Conservation (phyloP, 2,329 filamentous ascomycete species). For the Beauveria sp. region DNA sequence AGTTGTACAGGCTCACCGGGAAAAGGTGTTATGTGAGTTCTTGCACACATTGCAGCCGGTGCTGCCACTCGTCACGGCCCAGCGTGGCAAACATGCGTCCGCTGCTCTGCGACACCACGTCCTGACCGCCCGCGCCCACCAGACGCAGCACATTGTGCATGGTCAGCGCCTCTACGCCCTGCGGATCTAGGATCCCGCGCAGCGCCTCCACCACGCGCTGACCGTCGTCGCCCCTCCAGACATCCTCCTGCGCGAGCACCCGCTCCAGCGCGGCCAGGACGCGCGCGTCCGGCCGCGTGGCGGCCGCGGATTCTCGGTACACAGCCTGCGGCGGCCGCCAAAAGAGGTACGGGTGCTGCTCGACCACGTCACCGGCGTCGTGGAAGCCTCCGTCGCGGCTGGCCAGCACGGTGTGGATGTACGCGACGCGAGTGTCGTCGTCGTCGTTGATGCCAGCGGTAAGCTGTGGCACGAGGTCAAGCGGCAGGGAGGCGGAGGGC, state of each 20-base stretch:
- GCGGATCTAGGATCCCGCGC: slow-evolving; percentile 12
- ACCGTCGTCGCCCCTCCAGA: slow-evolving; percentile 7
- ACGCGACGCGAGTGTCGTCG: slow-evolving; percentile 12
- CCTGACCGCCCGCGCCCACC: slow-evolving; percentile 23
- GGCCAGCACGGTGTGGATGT: slow-evolving; percentile 18
- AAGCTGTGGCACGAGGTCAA: slow-evolving; percentile 22
- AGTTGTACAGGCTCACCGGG: background rate
- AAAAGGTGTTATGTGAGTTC: background rate
- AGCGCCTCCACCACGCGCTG: slow-evolving; percentile 15
- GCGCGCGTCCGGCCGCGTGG: slow-evolving; percentile 14
- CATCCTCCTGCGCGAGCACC: slow-evolving; percentile 14
- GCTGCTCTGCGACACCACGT: slow-evolving; percentile 23
- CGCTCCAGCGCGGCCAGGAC: slow-evolving; percentile 20
- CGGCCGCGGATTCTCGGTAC: slow-evolving; percentile 22
- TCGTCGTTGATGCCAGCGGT: background rate
- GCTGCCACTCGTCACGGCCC: slow-evolving; percentile 28
- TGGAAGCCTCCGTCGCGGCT: slow-evolving; percentile 21
- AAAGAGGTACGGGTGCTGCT: slow-evolving; percentile 29
- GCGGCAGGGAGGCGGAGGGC: slow-evolving; percentile 2
- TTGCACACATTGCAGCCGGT: slow-evolving; percentile 16
- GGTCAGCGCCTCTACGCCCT: slow-evolving; percentile 13
- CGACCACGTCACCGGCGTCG: slow-evolving; percentile 16
- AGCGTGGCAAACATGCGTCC: slow-evolving; percentile 25
- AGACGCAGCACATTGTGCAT: slow-evolving; percentile 25
- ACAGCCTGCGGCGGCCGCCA: slow-evolving; percentile 27